Percentiles rank a stretch among this genome's conserved stretches.
Conservation (phyloP, 139 green algal species). For the Picochlorum sp. region DNA sequence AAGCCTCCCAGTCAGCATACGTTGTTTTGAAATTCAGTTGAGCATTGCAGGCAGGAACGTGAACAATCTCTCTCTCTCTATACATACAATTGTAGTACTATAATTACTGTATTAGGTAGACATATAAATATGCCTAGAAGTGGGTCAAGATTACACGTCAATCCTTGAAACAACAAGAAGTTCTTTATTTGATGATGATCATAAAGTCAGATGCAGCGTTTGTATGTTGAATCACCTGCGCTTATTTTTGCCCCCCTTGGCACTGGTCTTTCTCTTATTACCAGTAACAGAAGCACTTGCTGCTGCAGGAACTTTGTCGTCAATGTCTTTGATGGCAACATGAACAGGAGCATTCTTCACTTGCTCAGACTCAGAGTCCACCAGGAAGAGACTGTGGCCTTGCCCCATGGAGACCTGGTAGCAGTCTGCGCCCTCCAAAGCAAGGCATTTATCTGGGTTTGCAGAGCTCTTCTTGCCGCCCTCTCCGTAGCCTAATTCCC, state of each 20-base stretch:
- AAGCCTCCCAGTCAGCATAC: no score
- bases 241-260: conserved; percentile 2
- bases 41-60: no score
- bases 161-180: conserved; percentile 1
- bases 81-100: no score
- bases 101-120: no score
- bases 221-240: conserved; percentile 11
- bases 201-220: background rate
- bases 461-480: conserved; percentile 82
- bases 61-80: no score
- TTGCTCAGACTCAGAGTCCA: conserved; percentile 31
- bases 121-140: background rate
- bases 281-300: conserved; percentile 10
- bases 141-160: conserved; percentile 1
- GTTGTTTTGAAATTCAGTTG: no score
- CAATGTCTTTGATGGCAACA: conserved; percentile 12
- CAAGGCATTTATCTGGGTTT: conserved; percentile 72
- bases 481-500: conserved; percentile 83
- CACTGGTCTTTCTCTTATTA: conserved; percentile 27
- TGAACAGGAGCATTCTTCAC: conserved; percentile 27
- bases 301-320: background rate
- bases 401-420: conserved; percentile 61
- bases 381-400: conserved; percentile 75
- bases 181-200: background rate
- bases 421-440: conserved; percentile 45